Percentiles rank a stretch among this genome's conserved stretches.
Conservation (phyloP, 768 basidiomycete species). For the Myochromella boudieri region DNA sequence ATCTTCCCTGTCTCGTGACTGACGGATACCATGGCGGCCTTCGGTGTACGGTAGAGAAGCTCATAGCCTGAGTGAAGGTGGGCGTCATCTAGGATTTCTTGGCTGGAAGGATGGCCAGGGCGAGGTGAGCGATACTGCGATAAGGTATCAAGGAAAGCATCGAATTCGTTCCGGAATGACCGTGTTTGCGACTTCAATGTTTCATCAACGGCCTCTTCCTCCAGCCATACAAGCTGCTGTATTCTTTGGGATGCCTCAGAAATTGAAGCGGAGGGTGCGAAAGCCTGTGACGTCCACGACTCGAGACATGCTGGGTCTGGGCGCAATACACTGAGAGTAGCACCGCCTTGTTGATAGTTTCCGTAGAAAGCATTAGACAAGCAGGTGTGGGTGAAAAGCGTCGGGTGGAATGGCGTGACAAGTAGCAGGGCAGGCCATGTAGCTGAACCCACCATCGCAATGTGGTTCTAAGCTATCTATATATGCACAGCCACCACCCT, state of each 20-base stretch:
- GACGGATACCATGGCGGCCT: conserved; percentile 53
- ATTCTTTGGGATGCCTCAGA: conserved; percentile 22
- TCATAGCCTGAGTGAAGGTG: conserved; percentile 20
- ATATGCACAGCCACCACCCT: too few relatives aligned
- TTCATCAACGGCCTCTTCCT: conserved; percentile 52
- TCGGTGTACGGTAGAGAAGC: conserved; percentile 41
- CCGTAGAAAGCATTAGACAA: conserved; percentile 55
- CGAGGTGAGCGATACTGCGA: conserved; percentile 9
- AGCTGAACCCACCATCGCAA: conserved; percentile 17
- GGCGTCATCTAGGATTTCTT: conserved; percentile 19
- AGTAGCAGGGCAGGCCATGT: conserved; percentile 35
- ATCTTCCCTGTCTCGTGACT: conserved; percentile 34
- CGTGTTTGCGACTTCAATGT: conserved; percentile 34
- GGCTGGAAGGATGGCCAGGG: conserved; percentile 4
- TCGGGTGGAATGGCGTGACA: conserved; percentile 43
- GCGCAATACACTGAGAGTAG: conserved; percentile 45
- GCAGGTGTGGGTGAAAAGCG: conserved; percentile 42
- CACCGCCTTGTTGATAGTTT: conserved; percentile 43
- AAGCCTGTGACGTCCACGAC: conserved; percentile 25
- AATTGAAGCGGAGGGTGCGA: conserved; percentile 28
- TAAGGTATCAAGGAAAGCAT: conserved; percentile 32
- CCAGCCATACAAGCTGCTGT: conserved; percentile 59
- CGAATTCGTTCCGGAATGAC: conserved; percentile 30
- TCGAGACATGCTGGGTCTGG: conserved; percentile 41
- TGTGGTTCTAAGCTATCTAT: too few relatives aligned